phyloP scores from a whole-genome alignment of 768 basidiomycete genomes.

The Coprinopsis strossmayeri region DNA sequence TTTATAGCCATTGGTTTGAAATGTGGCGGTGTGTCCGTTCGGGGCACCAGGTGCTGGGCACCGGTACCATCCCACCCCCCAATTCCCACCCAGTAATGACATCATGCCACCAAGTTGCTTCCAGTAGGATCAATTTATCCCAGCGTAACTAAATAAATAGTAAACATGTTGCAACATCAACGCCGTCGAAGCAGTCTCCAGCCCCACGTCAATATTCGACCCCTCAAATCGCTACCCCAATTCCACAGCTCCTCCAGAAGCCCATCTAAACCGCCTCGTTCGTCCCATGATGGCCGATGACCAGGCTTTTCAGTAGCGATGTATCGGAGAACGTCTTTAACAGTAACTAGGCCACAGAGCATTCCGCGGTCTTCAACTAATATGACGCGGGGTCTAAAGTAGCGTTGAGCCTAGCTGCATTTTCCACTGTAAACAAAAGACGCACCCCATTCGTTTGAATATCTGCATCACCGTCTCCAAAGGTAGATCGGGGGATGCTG shows the following conservation, averaged over 20 bases:
- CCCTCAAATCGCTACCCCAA: conserved; percentile 35
- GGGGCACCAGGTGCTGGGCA: not conserved
- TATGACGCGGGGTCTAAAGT: conserved; percentile 84
- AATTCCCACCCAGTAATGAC: conserved; percentile 6
- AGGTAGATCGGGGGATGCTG: conserved; percentile 85
- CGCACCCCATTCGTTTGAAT: conserved; percentile 97
- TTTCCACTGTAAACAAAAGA: conserved; percentile 13
- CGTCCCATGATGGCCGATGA: conserved; percentile 50
- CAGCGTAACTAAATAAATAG: conserved; percentile 2
- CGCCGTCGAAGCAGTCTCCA: conserved; percentile 29
- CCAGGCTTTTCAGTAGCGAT: conserved; percentile 57
- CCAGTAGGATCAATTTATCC: not conserved
- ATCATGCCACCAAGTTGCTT: conserved; percentile 3
- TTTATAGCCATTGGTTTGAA: not conserved
- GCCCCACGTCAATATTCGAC: conserved; percentile 32
- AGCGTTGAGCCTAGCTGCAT: conserved; percentile 6
- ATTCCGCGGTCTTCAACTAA: conserved; percentile 83
- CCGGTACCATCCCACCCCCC: not conserved
- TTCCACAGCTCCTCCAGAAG: conserved; percentile 57
- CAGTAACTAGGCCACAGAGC: conserved; percentile 83
- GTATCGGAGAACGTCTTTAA: conserved; percentile 92
- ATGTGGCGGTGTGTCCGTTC: conserved; percentile 3
- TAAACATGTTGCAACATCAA: conserved; percentile 7
- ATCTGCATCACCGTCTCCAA: conserved; percentile 97
- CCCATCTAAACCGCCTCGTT: conserved; percentile 58